A percentile compares a stretch with the other conserved stretches of the same genome.
Evolutionary conservation across 306 rosid species (phyloP).

Genomic region (Trichosanthes truncata): DNA sequence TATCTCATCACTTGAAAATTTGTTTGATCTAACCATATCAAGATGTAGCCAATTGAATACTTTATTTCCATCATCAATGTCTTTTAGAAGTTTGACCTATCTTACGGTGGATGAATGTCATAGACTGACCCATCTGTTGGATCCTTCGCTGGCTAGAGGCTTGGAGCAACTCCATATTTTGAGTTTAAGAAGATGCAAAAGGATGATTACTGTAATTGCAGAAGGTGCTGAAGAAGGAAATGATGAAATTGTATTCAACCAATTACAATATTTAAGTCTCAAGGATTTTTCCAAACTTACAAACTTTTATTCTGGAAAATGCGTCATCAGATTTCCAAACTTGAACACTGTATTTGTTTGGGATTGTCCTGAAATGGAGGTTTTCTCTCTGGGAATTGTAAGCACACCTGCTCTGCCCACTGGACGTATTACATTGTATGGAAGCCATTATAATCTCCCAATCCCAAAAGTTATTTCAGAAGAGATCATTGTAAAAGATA

Average conservation of each 20-base stretch:
- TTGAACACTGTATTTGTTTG: too few relatives aligned
- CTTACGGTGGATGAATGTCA: background rate
- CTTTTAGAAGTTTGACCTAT: background rate
- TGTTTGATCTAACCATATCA: fast-evolving
- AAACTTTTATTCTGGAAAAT: slow-evolving; percentile 3
- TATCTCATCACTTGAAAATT: background rate
- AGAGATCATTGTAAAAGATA: too few relatives aligned
- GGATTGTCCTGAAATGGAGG: too few relatives aligned
- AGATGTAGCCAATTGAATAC: background rate
- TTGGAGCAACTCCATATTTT: background rate
- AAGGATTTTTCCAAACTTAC: background rate
- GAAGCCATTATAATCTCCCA: too few relatives aligned
- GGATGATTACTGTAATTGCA: background rate
- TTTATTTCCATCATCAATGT: background rate
- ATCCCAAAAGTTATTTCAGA: too few relatives aligned
- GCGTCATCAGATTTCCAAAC: too few relatives aligned
- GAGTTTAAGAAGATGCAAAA: background rate
- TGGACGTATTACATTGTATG: too few relatives aligned
- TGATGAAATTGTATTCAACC: background rate
- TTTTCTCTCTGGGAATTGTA: too few relatives aligned
- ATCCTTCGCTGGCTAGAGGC: background rate
- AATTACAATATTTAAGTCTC: fast-evolving
- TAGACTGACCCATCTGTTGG: too few relatives aligned
- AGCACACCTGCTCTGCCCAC: too few relatives aligned
- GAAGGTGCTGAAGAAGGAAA: background rate